Evolutionary conservation across 2,329 filamentous ascomycete species (phyloP), one percentile per base, ranked within the genome.

Genomic region (Gnomoniopsis smithogilvyi): DNA sequence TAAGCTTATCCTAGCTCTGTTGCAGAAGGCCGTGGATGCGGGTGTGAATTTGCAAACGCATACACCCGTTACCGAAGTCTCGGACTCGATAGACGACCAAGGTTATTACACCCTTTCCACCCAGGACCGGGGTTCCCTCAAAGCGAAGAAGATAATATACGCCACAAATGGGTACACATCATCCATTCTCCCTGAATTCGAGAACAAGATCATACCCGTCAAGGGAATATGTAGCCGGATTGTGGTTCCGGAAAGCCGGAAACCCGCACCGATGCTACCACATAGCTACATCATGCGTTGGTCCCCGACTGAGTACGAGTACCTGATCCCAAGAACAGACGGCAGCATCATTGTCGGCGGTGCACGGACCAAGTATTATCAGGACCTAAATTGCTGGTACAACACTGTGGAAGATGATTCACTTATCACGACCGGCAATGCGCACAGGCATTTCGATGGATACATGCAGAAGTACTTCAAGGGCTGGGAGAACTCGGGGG

Each of bases 391-490:
- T 10, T 62, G 70, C 43, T 81, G 79, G 78, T 77, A 76, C 61
- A 67, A 76, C 33, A 75, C 73, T 48, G 71, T 68, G 22, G 73
- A 80, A 53, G 78, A 82, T 62, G 67, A 69, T 14, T 68, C 63
- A 3, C 62, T 76, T 4, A 76, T 81, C 33, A 62, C 60, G 14
- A 26, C 36, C 2, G 69, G 73, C 3, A 56, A 66, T 0, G 76
- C 74, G 1, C 69, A 70, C 41, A 52, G 66, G 24, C 74, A 80
- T 60, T 81, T 78, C 63, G 67, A 76, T 12, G 69, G 69, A 1
- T 78, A 77, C 58, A 80, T 81, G 77, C 76, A 79, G 62, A 66
- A 72, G 1, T 68, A 69, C 47, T 81, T 77, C 62, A 65, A 63
- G 1, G 78, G 78, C 0, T 81, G 78, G 79, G 76, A 79, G 50